These are phyloP conservation scores for Chimonanthus praecox DNA, from an alignment of 164 flowering plant genomes.

Conservation along the genomic window DNA sequence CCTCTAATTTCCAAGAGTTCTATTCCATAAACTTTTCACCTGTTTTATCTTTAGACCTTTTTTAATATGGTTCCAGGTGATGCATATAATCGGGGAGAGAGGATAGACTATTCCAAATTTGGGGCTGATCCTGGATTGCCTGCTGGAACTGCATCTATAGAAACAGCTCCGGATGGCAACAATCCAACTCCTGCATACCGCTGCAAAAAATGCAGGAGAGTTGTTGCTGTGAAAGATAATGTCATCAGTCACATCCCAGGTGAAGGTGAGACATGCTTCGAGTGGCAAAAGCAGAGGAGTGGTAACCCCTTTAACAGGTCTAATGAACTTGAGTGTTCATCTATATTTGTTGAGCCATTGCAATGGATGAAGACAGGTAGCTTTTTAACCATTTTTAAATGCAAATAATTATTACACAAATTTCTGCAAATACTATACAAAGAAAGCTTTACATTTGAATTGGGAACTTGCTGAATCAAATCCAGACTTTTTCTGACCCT, in stretches of 20 bases:
- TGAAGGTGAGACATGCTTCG: constrained; percentile 86
- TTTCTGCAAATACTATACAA: too few relatives aligned
- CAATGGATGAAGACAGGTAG: constrained; percentile 94
- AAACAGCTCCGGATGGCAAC: constrained; percentile 20
- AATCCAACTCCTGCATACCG: constrained; percentile 48
- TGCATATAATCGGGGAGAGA: constrained; percentile 67
- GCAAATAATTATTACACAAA: background rate
- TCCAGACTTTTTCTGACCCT: background rate
- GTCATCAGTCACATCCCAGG: constrained; percentile 71
- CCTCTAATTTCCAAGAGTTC: background rate
- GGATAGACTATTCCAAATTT: constrained; percentile 68
- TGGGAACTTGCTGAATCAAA: background rate
- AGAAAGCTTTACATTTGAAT: background rate
- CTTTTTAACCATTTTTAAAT: background rate
- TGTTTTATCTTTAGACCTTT: background rate
- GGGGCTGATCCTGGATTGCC: constrained; percentile 83
- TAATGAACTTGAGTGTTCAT: constrained; percentile 72
- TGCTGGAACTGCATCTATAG: constrained; percentile 19
- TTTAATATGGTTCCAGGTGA: constrained; percentile 47
- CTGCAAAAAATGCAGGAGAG: constrained; percentile 89
- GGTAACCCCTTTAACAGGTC: constrained; percentile 52
- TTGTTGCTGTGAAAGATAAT: constrained; percentile 74
- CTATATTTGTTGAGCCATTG: constrained; percentile 87
- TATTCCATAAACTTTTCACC: background rate
- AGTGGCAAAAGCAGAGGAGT: constrained; percentile 70